Percentiles rank a stretch among this genome's conserved stretches.
These are phyloP conservation scores for Brasilioporus rufonigricans DNA, from an alignment of 768 basidiomycete species.

Conservation along the genomic window DNA sequence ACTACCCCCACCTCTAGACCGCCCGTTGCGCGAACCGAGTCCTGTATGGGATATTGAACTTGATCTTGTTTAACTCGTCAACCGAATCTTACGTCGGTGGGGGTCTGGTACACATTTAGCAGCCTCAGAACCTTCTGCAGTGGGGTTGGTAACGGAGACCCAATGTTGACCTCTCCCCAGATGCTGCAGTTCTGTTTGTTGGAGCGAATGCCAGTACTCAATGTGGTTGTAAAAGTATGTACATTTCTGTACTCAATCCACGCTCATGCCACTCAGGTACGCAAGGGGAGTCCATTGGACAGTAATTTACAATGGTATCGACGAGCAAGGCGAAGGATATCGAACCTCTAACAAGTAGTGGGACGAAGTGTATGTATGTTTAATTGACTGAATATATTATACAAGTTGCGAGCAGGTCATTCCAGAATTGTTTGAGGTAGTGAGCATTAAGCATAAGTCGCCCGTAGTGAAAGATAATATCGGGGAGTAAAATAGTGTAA, in stretches of 20 bases:
- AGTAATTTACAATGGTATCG: neutral
- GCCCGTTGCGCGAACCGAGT: conserved; percentile 44
- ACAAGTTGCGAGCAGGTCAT: neutral
- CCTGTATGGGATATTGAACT: conserved; percentile 76
- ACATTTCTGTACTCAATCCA: neutral
- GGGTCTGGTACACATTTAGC: neutral
- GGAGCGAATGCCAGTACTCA: neutral
- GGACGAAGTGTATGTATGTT: conserved; percentile 9
- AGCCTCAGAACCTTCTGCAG: too few species aligned
- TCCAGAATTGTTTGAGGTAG: neutral
- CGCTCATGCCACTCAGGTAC: neutral
- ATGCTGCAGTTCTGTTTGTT: neutral
- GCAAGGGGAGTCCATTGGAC: neutral
- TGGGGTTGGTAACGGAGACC: too few species aligned
- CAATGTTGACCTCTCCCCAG: too few species aligned
- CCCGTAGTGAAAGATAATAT: neutral
- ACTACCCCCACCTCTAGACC: conserved; percentile 3
- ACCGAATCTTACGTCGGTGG: conserved; percentile 12
- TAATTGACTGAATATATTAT: conserved; percentile 27
- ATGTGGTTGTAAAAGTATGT: neutral
- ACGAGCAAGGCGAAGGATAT: neutral
- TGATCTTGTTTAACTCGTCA: conserved; percentile 38
- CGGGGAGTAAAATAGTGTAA: neutral
- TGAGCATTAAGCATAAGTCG: neutral
- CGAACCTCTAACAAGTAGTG: neutral